phyloP scores from a whole-genome alignment of 164 flowering plant species.

The Brasenia schreberi region DNA sequence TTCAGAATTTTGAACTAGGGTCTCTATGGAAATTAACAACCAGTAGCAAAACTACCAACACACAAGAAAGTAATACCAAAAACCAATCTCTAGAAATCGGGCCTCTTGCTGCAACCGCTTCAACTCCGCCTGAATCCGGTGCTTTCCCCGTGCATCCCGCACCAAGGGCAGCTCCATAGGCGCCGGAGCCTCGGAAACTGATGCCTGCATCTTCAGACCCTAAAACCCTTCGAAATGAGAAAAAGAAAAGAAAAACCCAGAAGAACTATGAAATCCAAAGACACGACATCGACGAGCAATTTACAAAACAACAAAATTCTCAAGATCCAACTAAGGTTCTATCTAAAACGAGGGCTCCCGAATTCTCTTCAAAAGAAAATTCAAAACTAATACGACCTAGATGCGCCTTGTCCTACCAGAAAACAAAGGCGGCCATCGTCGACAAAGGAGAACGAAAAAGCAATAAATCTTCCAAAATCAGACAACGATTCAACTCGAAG shows the following conservation, averaged over 20 bases:
- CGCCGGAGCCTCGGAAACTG: neutral
- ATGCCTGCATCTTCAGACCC: neutral
- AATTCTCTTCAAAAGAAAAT: neutral
- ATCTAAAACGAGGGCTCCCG: neutral
- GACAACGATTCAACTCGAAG: neutral
- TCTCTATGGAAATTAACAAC: too few species aligned
- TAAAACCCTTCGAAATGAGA: neutral
- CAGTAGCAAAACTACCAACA: too few species aligned
- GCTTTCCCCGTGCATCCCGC: constrained; percentile 63
- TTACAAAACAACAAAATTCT: neutral
- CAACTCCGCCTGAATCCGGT: constrained; percentile 72
- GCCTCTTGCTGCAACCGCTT: constrained; percentile 78
- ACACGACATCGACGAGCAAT: neutral
- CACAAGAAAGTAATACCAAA: neutral
- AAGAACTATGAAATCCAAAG: neutral
- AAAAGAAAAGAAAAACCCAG: neutral
- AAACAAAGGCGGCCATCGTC: neutral
- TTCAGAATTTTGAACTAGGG: too few species aligned
- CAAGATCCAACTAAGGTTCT: neutral
- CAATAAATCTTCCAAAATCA: neutral
- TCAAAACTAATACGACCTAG: neutral
- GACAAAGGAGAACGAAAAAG: neutral
- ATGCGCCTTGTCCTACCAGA: neutral
- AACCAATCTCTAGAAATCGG: constrained; percentile 56
- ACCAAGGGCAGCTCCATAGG: neutral